phyloP scores from a whole-genome alignment of 805 yeast species.

The Metschnikowia chrysomelidarum region DNA sequence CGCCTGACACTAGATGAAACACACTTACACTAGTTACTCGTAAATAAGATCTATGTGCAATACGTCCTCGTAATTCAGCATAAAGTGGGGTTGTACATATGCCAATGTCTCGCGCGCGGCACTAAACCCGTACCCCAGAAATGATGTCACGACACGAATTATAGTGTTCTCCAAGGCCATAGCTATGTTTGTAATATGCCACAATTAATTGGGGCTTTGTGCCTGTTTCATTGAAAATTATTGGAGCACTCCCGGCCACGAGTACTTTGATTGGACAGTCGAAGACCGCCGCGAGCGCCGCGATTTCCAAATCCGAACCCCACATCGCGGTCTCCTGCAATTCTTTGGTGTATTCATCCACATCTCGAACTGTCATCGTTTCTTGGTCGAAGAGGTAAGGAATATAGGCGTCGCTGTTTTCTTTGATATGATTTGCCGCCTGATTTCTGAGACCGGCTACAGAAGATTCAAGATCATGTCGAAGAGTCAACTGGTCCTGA shows the following conservation, averaged over 20 bases:
- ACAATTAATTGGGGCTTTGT: slow-evolving; percentile 55
- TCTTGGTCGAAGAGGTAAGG: slow-evolving; percentile 84
- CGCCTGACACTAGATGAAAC: too few species aligned
- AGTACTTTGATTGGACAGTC: slow-evolving; percentile 72
- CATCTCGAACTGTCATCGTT: slow-evolving; percentile 59
- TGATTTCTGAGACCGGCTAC: slow-evolving; percentile 56
- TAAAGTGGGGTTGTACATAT: not conserved
- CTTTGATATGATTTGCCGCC: slow-evolving; percentile 66
- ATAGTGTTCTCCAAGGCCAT: slow-evolving; percentile 93
- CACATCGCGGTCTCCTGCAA: slow-evolving; percentile 81
- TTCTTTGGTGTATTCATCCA: slow-evolving; percentile 66
- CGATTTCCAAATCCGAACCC: slow-evolving; percentile 94
- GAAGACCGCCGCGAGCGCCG: slow-evolving; percentile 73
- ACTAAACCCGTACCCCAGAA: slow-evolving; percentile 7
- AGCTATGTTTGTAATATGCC: slow-evolving; percentile 81
- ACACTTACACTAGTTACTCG: not conserved
- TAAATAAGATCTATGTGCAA: slow-evolving; percentile 1
- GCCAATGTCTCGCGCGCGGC: not conserved
- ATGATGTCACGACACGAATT: slow-evolving; percentile 51
- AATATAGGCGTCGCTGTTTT: slow-evolving; percentile 63
- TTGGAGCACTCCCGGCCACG: slow-evolving; percentile 72
- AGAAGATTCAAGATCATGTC: slow-evolving; percentile 43
- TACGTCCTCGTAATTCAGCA: not conserved
- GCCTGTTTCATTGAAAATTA: slow-evolving; percentile 60
- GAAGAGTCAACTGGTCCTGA: slow-evolving; percentile 64